These are phyloP conservation scores for Gnetum montanum DNA, from an alignment of 75 land plant genomes.

Conservation along the genomic window DNA sequence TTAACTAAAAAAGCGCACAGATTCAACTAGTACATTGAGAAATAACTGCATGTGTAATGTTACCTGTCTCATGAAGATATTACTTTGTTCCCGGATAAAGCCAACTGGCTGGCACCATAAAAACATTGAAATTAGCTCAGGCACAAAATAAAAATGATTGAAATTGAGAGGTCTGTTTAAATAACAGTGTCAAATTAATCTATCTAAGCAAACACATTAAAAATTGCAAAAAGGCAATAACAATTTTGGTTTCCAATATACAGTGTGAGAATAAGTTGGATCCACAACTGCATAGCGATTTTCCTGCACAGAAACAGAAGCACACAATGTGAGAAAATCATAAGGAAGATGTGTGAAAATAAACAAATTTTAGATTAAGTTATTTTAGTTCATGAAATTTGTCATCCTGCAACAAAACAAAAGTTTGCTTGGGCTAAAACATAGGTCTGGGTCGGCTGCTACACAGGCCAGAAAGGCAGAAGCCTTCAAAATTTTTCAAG, in stretches of 20 bases:
- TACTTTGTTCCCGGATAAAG: constrained; percentile 84
- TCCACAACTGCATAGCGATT: constrained; percentile 86
- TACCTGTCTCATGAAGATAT: constrained; percentile 79
- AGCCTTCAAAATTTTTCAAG: too few species aligned
- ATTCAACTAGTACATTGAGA: neutral
- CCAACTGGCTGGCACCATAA: constrained; percentile 72
- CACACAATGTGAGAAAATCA: constrained; percentile 1
- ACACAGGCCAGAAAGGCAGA: too few species aligned
- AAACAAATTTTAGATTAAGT: too few species aligned
- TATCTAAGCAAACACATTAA: constrained; percentile 7
- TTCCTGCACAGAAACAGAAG: constrained; percentile 45
- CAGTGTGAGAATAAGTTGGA: constrained; percentile 72
- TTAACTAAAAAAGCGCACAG: neutral
- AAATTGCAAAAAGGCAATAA: constrained; percentile 1
- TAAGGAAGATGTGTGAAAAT: too few species aligned
- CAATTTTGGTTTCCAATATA: constrained; percentile 14
- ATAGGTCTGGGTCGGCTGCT: too few species aligned
- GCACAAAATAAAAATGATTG: neutral
- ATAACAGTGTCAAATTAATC: constrained; percentile 10
- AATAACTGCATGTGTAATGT: too few species aligned
- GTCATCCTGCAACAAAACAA: too few species aligned
- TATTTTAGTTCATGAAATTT: too few species aligned
- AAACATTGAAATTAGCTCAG: neutral
- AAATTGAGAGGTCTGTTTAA: neutral
- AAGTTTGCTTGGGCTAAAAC: too few species aligned